A percentile compares a stretch with the other conserved stretches of the same genome.
Evolutionary conservation across 2,329 filamentous ascomycete species (phyloP).

Genomic region (Pyrenochaeta sp.): DNA sequence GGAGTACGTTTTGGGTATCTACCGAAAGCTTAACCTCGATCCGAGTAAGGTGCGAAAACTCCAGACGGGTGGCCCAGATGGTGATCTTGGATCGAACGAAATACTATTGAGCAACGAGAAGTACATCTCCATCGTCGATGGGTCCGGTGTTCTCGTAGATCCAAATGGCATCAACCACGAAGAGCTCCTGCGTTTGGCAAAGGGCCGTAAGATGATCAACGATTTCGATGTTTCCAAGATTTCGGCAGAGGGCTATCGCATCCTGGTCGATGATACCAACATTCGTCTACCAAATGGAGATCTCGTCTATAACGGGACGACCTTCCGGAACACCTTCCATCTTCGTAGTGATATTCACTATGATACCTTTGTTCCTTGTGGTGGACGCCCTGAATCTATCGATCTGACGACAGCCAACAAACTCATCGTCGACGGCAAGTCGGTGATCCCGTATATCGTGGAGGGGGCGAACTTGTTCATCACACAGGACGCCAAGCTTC

Average conservation of each 20-base stretch:
- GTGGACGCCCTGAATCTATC: conserved; percentile 95
- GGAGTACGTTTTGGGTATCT: conserved; percentile 95
- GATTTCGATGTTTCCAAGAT: conserved; percentile 87
- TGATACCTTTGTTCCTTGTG: conserved; percentile 94
- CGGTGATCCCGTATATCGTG: conserved; percentile 89
- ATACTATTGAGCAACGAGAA: conserved; percentile 96
- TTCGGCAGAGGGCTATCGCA: conserved; percentile 86
- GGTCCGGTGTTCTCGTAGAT: conserved; percentile 92
- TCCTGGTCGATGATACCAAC: conserved; percentile 90
- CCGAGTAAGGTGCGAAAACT: conserved; percentile 87
- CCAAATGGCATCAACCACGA: conserved; percentile 85
- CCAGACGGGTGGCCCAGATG: conserved; percentile 96
- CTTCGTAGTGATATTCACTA: conserved; percentile 77
- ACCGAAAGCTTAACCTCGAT: conserved; percentile 92
- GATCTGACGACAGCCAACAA: conserved; percentile 87
- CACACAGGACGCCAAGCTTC: conserved; percentile 96
- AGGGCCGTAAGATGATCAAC: conserved; percentile 86
- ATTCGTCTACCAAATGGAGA: conserved; percentile 89
- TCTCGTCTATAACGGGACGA: conserved; percentile 85
- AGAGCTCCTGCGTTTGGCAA: conserved; percentile 85
- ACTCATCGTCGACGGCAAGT: conserved; percentile 90
- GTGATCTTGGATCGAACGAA: conserved; percentile 96
- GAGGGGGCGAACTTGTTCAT: conserved; percentile 99
- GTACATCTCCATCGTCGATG: conserved; percentile 95
- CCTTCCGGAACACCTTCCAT: conserved; percentile 98